Evolutionary conservation across 176 grass and related monocot species (phyloP).

Genomic region (Rhipidocladum racemiflorum): DNA sequence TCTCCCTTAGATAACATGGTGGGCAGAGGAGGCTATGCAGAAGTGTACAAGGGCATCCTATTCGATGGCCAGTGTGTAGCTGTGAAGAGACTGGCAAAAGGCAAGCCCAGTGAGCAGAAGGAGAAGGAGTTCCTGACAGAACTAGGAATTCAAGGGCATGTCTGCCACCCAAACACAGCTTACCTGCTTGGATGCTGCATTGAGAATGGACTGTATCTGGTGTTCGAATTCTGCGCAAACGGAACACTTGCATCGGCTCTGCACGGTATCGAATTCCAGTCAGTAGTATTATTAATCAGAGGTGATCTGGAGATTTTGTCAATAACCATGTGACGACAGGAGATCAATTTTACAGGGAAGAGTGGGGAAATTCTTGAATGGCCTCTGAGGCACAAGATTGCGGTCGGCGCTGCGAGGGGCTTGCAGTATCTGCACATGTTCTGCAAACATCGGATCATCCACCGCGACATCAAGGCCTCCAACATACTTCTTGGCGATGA

Average conservation of each 20-base stretch:
- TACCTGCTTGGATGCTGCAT: conserved; percentile 82
- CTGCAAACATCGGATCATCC: conserved; percentile 83
- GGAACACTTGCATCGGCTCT: conserved; percentile 72
- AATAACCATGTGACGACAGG: background rate
- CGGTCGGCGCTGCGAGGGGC: conserved; percentile 72
- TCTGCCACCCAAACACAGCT: conserved; percentile 88
- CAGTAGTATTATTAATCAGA: background rate
- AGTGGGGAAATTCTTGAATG: conserved; percentile 57
- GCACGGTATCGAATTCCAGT: conserved; percentile 53
- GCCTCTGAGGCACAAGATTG: conserved; percentile 75
- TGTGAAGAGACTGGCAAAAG: conserved; percentile 73
- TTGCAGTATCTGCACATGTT: conserved; percentile 90
- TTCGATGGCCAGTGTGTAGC: conserved; percentile 67
- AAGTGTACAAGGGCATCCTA: conserved; percentile 75
- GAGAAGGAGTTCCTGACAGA: conserved; percentile 85
- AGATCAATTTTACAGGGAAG: conserved; percentile 54
- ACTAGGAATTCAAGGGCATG: conserved; percentile 83
- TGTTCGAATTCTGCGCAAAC: conserved; percentile 72
- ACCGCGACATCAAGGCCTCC: conserved; percentile 88
- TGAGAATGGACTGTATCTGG: conserved; percentile 79
- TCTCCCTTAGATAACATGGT: conserved; percentile 67
- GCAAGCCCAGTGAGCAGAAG: conserved; percentile 65
- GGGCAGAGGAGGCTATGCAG: conserved; percentile 87
- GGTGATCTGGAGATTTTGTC: background rate
- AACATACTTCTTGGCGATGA: conserved; percentile 79